phyloP scores from a whole-genome alignment of 768 basidiomycete species.

The Mycena alexandri region DNA sequence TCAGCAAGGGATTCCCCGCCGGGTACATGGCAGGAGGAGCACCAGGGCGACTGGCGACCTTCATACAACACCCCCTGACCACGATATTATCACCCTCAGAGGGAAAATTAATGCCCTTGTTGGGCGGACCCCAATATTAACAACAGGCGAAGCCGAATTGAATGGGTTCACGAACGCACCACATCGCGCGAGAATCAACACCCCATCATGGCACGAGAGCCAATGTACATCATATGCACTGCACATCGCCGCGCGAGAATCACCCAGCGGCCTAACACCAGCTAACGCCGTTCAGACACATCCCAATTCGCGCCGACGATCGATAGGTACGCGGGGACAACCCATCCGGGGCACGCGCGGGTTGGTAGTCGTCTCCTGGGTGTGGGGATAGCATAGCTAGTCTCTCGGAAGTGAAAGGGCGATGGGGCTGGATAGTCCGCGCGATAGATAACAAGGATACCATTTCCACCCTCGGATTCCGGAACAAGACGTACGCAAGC shows the following conservation, averaged over 20 bases:
- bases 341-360: not conserved
- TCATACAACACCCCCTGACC: no score
- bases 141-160: not conserved
- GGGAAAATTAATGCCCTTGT: no score
- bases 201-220: conserved; percentile 13
- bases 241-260: conserved; percentile 1
- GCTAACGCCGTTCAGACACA: conserved; percentile 1
- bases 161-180: not conserved
- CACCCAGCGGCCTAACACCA: not conserved
- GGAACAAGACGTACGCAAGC: conserved; percentile 10
- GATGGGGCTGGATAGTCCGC: not conserved
- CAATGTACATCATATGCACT: conserved; percentile 23
- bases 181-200: not conserved
- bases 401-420: conserved; percentile 14
- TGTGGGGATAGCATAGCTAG: not conserved
- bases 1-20: no score
- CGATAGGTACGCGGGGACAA: not conserved
- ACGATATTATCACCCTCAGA: no score
- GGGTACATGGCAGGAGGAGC: no score
- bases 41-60: no score
- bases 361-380: not conserved
- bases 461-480: conserved; percentile 25
- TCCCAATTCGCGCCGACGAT: not conserved
- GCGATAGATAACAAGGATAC: conserved; percentile 26
- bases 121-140: no score